These are phyloP conservation scores for Tricholoma sp. DNA, from an alignment of 768 basidiomycete genomes.

Conservation along the genomic window DNA sequence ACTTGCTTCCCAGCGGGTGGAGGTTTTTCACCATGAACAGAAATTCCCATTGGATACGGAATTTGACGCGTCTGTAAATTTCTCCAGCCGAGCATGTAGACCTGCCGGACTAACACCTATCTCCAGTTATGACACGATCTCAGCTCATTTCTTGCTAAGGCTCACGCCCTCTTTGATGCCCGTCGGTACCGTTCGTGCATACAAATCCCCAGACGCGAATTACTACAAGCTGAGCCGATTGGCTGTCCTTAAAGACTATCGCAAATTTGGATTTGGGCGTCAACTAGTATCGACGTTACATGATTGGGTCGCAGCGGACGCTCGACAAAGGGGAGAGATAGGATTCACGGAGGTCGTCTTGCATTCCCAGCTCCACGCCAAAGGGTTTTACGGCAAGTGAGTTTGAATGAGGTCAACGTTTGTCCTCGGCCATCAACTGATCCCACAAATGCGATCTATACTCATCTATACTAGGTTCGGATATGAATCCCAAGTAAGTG, in stretches of 20 bases:
- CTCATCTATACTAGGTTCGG: conserved; percentile 48
- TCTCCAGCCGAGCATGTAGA: neutral
- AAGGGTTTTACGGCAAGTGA: conserved; percentile 75
- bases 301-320: conserved; percentile 49
- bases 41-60: conserved; percentile 70
- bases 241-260: conserved; percentile 62
- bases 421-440: conserved; percentile 9
- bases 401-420: conserved; percentile 16
- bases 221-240: conserved; percentile 75
- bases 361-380: conserved; percentile 72
- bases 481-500: conserved; percentile 59
- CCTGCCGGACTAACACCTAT: neutral
- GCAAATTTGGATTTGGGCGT: conserved; percentile 59
- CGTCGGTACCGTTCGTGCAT: conserved; percentile 65
- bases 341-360: conserved; percentile 40
- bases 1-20: conserved; percentile 31
- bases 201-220: conserved; percentile 27
- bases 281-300: conserved; percentile 62
- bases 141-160: conserved; percentile 71
- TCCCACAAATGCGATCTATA: neutral
- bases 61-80: conserved; percentile 57
- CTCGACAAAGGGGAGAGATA: conserved; percentile 17
- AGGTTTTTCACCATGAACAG: conserved; percentile 64
- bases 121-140: conserved; percentile 53
- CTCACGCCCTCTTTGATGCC: conserved; percentile 55